Evolutionary conservation across 371 early-diverging fungal genomes (phyloP).

Genomic region (Basidiobolus meristosporus): DNA sequence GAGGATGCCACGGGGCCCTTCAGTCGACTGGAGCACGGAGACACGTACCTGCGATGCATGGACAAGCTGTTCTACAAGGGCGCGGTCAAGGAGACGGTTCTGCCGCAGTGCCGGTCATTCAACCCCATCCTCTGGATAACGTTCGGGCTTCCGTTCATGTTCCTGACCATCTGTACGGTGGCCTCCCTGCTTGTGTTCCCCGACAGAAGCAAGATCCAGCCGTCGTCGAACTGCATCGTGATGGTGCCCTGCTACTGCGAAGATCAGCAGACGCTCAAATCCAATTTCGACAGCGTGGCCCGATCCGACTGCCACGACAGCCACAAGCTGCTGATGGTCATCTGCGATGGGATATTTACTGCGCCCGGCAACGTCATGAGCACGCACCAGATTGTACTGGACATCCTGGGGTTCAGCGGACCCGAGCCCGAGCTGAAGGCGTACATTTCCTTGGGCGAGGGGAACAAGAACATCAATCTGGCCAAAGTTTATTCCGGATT

Average conservation of each 20-base stretch:
- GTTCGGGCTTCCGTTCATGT: too few species aligned
- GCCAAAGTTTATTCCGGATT: constrained; percentile 95
- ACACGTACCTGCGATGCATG: too few species aligned
- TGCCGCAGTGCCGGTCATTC: too few species aligned
- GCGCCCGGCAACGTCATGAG: constrained; percentile 39
- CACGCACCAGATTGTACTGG: constrained; percentile 89
- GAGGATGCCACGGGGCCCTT: too few species aligned
- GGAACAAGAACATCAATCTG: constrained; percentile 75
- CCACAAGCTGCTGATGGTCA: constrained; percentile 70
- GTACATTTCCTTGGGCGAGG: constrained; percentile 85
- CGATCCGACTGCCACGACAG: constrained; percentile 79
- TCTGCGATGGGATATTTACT: constrained; percentile 62
- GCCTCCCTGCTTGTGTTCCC: too few species aligned
- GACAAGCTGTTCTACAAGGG: too few species aligned
- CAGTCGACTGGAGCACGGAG: too few species aligned
- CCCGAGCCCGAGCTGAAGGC: constrained; percentile 79
- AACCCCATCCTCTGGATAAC: too few species aligned
- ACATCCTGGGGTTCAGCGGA: constrained; percentile 72
- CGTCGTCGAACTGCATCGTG: too few species aligned
- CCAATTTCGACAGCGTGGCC: constrained; percentile 86
- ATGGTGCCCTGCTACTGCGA: constrained; percentile 60
- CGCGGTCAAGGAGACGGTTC: too few species aligned
- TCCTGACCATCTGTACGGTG: too few species aligned
- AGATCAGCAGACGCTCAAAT: constrained; percentile 68
- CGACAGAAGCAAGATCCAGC: too few species aligned